Conservation (phyloP, 2,329 filamentous ascomycete species). For the Esteya vermicola region DNA sequence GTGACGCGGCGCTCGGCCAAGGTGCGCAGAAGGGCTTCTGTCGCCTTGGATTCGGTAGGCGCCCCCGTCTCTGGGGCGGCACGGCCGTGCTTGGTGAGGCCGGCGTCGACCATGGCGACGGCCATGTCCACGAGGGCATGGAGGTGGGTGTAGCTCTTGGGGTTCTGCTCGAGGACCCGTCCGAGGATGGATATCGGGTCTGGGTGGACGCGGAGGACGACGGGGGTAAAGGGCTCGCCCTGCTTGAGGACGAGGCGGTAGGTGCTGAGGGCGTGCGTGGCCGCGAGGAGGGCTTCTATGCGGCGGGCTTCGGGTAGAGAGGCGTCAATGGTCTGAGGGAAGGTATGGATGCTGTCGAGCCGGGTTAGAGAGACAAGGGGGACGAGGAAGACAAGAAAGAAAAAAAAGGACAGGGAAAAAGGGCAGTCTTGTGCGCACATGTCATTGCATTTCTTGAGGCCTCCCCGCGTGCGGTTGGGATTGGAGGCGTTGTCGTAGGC, state of each 20-base stretch:
- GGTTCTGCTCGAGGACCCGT: slow-evolving; percentile 64
- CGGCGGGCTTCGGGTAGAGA: slow-evolving; percentile 36
- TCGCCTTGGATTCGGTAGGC: too few relatives aligned
- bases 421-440: too few relatives aligned
- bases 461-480: slow-evolving; percentile 60
- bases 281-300: slow-evolving; percentile 50
- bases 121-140: slow-evolving; percentile 61
- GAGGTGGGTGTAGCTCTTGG: slow-evolving; percentile 57
- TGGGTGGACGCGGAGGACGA: slow-evolving; percentile 60
- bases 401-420: slow-evolving; percentile 1
- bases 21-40: slow-evolving; percentile 17
- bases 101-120: slow-evolving; percentile 48
- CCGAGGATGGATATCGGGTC: slow-evolving; percentile 62
- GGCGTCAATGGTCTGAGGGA: slow-evolving; percentile 40
- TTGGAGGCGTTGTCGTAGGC: slow-evolving; percentile 75
- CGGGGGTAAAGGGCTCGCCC: slow-evolving; percentile 65
- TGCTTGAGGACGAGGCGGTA: slow-evolving; percentile 69
- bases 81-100: slow-evolving; percentile 22
- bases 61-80: too few relatives aligned
- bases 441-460: slow-evolving; percentile 63
- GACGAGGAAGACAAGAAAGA: not conserved
- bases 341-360: slow-evolving; percentile 41
- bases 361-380: not conserved
- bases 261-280: slow-evolving; percentile 61
- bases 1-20: slow-evolving; percentile 51